A percentile compares a stretch with the other conserved stretches of the same genome.
Conservation (phyloP, 2,329 filamentous ascomycete genomes). For the Aspergillus viridinutans region DNA sequence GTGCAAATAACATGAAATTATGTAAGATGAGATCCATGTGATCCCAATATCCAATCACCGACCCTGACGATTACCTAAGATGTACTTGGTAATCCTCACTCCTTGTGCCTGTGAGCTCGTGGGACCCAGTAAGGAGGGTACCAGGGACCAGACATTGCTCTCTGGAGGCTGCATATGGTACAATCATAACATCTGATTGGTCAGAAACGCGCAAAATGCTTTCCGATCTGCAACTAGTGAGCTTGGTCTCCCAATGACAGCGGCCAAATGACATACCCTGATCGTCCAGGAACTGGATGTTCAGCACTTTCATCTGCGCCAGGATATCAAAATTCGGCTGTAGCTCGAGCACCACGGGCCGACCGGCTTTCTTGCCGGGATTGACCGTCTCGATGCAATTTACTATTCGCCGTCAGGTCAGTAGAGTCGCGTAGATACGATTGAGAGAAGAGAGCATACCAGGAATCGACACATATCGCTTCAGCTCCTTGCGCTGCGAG, state of each 20-base stretch:
- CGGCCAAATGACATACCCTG: slow-evolving; percentile 25
- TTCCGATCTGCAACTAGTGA: slow-evolving; percentile 24
- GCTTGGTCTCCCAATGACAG: not conserved
- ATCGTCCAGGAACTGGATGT: slow-evolving; percentile 38
- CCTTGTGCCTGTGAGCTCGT: not conserved
- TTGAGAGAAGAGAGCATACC: slow-evolving; percentile 16
- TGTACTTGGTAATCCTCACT: not conserved
- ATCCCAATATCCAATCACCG: not conserved
- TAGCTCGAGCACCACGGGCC: slow-evolving; percentile 34
- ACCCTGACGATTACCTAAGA: not conserved
- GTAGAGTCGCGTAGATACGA: no score
- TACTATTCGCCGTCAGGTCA: slow-evolving; percentile 19
- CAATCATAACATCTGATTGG: slow-evolving; percentile 11
- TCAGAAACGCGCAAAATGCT: slow-evolving; percentile 29
- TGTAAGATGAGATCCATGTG: no score
- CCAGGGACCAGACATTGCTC: not conserved
- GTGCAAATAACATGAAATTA: no score
- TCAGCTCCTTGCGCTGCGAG: slow-evolving; percentile 38
- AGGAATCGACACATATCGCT: slow-evolving; percentile 40
- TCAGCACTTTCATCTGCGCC: slow-evolving; percentile 35
- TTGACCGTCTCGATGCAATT: slow-evolving; percentile 37
- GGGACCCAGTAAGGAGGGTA: no score
- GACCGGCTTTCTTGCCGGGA: slow-evolving; percentile 36
- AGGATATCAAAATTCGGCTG: slow-evolving; percentile 40
- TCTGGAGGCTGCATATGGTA: not conserved